These are phyloP conservation scores for Neofusicoccum ribis DNA, from an alignment of 2,329 filamentous ascomycete genomes.

Conservation along the genomic window DNA sequence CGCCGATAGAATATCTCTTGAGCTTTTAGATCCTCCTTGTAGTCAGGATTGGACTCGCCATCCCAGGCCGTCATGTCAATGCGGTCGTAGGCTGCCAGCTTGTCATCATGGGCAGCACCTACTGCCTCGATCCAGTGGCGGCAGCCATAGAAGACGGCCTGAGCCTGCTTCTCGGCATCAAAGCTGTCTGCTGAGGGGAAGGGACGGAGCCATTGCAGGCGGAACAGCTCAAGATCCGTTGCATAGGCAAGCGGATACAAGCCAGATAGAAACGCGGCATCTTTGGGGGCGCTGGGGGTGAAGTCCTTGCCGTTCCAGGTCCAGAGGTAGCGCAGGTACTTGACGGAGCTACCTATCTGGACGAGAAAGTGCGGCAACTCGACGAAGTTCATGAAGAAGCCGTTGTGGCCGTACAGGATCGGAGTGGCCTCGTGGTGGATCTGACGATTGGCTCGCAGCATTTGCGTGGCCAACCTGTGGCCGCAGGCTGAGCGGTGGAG, in stretches of 20 bases:
- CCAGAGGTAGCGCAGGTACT: neutral
- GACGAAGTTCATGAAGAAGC: neutral
- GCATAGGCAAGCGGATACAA: neutral
- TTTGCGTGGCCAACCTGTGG: neutral
- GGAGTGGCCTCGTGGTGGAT: neutral
- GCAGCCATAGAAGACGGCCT: neutral
- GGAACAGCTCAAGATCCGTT: neutral
- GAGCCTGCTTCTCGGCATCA: neutral
- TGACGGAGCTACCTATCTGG: neutral
- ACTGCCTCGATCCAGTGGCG: neutral
- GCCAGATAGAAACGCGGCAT: neutral
- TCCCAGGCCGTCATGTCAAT: neutral
- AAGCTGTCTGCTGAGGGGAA: neutral
- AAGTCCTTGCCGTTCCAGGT: neutral
- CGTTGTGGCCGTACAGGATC: neutral
- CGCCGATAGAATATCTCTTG: neutral
- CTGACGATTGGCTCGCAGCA: neutral
- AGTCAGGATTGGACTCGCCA: neutral
- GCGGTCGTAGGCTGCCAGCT: neutral
- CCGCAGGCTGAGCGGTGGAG: neutral
- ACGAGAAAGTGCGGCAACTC: neutral
- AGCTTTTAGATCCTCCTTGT: neutral
- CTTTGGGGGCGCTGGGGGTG: neutral
- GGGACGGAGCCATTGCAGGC: neutral
- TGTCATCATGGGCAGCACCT: neutral